Conservation (phyloP, 805 yeast species). For the Wickerhamomyces ciferrii region DNA sequence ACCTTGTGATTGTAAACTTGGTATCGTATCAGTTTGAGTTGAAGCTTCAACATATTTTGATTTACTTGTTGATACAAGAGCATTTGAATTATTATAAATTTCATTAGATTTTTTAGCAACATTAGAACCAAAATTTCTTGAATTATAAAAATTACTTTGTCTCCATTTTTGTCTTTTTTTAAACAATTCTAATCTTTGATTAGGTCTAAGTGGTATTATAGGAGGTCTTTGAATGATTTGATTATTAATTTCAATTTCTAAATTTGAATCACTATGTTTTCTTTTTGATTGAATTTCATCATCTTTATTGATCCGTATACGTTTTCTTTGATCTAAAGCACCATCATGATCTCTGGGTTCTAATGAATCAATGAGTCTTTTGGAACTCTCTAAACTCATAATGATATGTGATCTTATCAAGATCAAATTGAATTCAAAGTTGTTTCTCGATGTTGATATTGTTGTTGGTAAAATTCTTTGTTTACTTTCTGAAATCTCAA, state of each 20-base stretch:
- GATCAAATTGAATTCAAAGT: too few relatives aligned
- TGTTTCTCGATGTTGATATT: too few relatives aligned
- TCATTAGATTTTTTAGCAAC: slow-evolving; percentile 1
- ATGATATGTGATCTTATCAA: neutral
- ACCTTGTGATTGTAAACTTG: slow-evolving; percentile 12
- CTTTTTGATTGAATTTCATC: neutral
- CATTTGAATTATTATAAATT: neutral
- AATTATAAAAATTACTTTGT: slow-evolving; percentile 16
- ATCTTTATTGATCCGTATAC: neutral
- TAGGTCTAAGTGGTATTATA: slow-evolving; percentile 19
- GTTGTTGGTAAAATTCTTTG: neutral
- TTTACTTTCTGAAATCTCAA: neutral
- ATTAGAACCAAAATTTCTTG: slow-evolving; percentile 5
- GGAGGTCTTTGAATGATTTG: slow-evolving; percentile 24
- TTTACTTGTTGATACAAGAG: neutral
- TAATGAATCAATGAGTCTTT: neutral
- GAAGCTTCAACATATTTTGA: slow-evolving; percentile 12
- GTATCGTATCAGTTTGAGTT: slow-evolving; percentile 20
- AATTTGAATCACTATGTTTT: too few relatives aligned
- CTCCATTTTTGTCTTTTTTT: slow-evolving; percentile 24
- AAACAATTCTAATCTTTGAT: slow-evolving; percentile 19
- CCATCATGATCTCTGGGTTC: neutral
- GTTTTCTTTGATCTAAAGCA: neutral
- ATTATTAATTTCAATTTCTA: too few relatives aligned
- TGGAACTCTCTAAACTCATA: neutral